phyloP scores from a whole-genome alignment of 495 filamentous ascomycete genomes.

The Lasiosphaeriaceae sp. region DNA sequence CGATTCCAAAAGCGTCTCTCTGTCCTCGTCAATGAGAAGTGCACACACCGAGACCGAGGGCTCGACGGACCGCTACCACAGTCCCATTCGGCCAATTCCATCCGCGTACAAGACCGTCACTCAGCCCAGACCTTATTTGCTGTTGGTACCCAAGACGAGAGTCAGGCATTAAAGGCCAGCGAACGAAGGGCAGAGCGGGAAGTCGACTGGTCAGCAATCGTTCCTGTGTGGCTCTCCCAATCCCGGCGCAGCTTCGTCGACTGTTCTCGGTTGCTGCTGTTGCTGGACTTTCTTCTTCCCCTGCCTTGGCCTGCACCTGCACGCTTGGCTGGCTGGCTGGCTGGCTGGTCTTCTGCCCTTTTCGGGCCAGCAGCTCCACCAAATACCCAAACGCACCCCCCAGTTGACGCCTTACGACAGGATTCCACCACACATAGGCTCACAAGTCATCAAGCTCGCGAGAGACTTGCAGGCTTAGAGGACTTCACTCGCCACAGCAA shows the following conservation, averaged over 20 bases:
- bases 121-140: constrained; percentile 4
- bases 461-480: constrained; percentile 21
- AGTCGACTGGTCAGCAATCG: constrained; percentile 13
- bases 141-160: constrained; percentile 32
- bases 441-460: constrained; percentile 24
- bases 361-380: constrained; percentile 18
- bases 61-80: not conserved
- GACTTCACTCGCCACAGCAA: constrained; percentile 20
- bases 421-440: constrained; percentile 25
- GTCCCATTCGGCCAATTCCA: not conserved
- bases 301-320: constrained; percentile 9
- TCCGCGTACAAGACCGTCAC: not conserved
- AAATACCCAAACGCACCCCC: constrained; percentile 13
- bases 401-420: constrained; percentile 28
- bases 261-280: constrained; percentile 8
- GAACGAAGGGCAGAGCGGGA: constrained; percentile 8
- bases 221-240: constrained; percentile 7
- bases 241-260: constrained; percentile 14
- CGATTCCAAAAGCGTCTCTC: constrained; percentile 4
- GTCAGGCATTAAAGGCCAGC: constrained; percentile 30
- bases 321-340: constrained; percentile 1
- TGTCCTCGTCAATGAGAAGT: not conserved
- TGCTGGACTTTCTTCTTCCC: constrained; percentile 10
- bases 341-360: not conserved
- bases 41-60: not conserved